Evolutionary conservation across 371 early-diverging fungal species (phyloP), one percentile per base, ranked within the genome.

Genomic region (Cokeromyces recurvatus): DNA sequence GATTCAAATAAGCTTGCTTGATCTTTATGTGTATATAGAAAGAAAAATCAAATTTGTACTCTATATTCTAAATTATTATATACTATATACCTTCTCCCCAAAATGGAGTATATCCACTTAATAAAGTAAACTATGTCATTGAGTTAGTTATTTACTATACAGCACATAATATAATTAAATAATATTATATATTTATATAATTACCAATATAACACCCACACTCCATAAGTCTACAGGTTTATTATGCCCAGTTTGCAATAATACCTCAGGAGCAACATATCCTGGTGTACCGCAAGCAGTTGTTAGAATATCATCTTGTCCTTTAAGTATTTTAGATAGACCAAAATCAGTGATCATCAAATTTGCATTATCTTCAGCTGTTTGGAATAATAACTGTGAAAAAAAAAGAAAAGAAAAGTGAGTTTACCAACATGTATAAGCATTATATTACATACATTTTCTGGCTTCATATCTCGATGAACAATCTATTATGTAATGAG

Each of bases 71-170:
- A n/a, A n/a, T n/a, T n/a, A n/a, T n/a, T n/a, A n/a, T n/a, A n/a
- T n/a, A n/a, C n/a, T n/a, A n/a, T n/a, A n/a, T 71, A 67, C 76
- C 77, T 59, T 79, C 78, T 12, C 79, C 87, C 62, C 90, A 91
- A 73, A 93, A 97, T n/a, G 97, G 97, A 14, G 93, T 84, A 51
- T 78, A 82, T 4, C 97, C 97, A 61, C 87, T 84, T 17, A 94
- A 57, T 63, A 95, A 69, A 15, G 88, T 90, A 65, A 85, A 94
- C 38, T 71, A 47, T 6, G 14, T 34, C 9, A 7, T 27, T 7
- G 29, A 5, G 11, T 27, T 7, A 27, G 29, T 27, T 5, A 27
- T n/a, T n/a, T n/a, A n/a, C n/a, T n/a, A n/a, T n/a, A n/a, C n/a
- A n/a, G n/a, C n/a, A n/a, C n/a, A n/a, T n/a, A n/a, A n/a, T 27